A percentile compares a stretch with the other conserved stretches of the same genome.
Conservation (phyloP, 1,139 yeast genomes). For the Kazachstania sp. region DNA sequence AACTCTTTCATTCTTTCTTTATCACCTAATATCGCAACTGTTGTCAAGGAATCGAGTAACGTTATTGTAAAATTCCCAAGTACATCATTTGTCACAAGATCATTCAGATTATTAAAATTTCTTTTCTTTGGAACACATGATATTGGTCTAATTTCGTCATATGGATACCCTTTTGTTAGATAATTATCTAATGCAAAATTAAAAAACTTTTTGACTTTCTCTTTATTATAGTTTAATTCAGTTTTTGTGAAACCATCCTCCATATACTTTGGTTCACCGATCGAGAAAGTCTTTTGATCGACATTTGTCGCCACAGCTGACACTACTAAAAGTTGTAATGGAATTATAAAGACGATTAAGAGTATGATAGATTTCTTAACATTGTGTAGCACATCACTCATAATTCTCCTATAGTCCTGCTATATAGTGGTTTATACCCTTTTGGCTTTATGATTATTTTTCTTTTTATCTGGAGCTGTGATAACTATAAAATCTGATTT, state of each 20-base stretch:
- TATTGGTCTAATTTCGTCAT: conserved; percentile 72
- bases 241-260: conserved; percentile 37
- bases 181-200: conserved; percentile 75
- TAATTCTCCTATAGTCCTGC: background rate
- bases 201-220: conserved; percentile 51
- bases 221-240: conserved; percentile 41
- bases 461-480: no score
- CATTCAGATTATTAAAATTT: conserved; percentile 44
- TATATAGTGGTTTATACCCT: background rate
- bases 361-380: background rate
- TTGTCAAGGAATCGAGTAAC: conserved; percentile 68
- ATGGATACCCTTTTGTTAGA: conserved; percentile 64
- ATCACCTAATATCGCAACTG: conserved; percentile 65
- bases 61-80: conserved; percentile 78
- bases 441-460: background rate
- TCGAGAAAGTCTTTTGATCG: background rate
- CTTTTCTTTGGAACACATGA: conserved; percentile 64
- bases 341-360: background rate
- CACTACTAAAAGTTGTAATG: background rate
- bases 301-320: background rate
- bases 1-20: conserved; percentile 44
- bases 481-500: background rate
- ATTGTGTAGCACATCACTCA: background rate
- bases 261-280: background rate
- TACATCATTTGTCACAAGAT: conserved; percentile 68